Evolutionary conservation across 2,329 filamentous ascomycete species (phyloP).

Genomic region (Coniochaeta sp.): DNA sequence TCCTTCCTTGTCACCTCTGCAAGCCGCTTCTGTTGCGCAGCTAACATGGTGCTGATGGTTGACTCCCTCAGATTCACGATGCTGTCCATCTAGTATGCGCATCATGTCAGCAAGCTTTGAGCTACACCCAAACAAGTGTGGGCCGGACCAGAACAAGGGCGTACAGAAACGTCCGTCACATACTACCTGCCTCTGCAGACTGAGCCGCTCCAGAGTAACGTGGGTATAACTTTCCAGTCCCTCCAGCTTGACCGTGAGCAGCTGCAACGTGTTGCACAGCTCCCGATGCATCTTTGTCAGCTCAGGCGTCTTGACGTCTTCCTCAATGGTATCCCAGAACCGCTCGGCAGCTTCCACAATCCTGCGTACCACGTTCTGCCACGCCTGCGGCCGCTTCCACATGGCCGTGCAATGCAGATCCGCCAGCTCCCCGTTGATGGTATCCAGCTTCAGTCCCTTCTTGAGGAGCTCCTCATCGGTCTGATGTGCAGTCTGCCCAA

Average conservation of each 20-base stretch:
- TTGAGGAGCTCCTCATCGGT: constrained; percentile 11
- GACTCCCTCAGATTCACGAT: constrained; percentile 26
- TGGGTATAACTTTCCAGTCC: constrained; percentile 26
- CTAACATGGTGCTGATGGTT: constrained; percentile 23
- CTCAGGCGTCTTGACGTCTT: neutral
- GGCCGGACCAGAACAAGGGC: too few relatives aligned
- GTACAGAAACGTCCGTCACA: constrained; percentile 9
- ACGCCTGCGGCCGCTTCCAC: constrained; percentile 25
- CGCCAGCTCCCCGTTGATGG: constrained; percentile 20
- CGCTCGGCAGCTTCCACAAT: constrained; percentile 12
- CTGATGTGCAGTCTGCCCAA: neutral
- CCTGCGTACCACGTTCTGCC: constrained; percentile 17
- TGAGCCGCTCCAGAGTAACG: constrained; percentile 24
- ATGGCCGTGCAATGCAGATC: constrained; percentile 22
- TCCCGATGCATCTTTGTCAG: constrained; percentile 15
- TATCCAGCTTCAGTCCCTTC: constrained; percentile 19
- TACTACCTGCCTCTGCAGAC: constrained; percentile 25
- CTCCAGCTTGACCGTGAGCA: constrained; percentile 24
- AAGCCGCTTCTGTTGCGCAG: constrained; percentile 14
- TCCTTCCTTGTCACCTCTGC: constrained; percentile 11
- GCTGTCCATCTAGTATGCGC: constrained; percentile 20
- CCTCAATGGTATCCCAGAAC: constrained; percentile 9
- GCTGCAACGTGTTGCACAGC: constrained; percentile 21
- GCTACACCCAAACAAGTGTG: too few relatives aligned
- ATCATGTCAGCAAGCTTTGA: too few relatives aligned